Base-by-base conservation (phyloP, 2,329 filamentous ascomycete genomes). In the Akanthomyces dipterigenus region DNA sequence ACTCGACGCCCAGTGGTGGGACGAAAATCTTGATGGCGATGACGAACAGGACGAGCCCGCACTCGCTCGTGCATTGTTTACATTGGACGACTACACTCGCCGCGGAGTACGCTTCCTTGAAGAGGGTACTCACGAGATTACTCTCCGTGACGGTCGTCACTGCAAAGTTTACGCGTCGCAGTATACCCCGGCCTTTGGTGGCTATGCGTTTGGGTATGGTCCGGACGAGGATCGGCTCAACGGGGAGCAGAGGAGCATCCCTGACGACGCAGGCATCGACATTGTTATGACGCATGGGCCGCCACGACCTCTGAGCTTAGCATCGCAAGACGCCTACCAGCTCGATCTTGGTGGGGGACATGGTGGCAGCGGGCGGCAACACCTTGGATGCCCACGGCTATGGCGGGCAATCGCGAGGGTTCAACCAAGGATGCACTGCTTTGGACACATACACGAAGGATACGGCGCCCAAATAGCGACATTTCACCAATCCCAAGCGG, bases 111-210 rank as follows among this genome's bases (percentile, higher is more conserved):
- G 72, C 73, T 28, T 78, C 5, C 64, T 78, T 1, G 71, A 75
- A 7, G 73, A 79, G 64, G 75, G 77, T 2, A 70, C 63, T 8
- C 68, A 76, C 55, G 61, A 60, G 7, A 75, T 79, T 50, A 60
- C n/a, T 0, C 67, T 79, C 2, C 18, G 62, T 1, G 78, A 75
- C 61, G 73, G 76, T n/a, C 73, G 75, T 1, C 64, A 46, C 0
- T 64, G 78, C 18, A 75, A 62, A 6, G 65, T 78, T 22, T 79
- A 76, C 54, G 73, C 77, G 8, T 78, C 75, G 48, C 74, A 74
- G 12, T 74, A 71, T 55, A 78, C 75, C 0, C 75, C 76, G 24
- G 56, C 71, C 8, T 70, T 70, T 9, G 68, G 71, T n/a, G 60
- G 57, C 61, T 75, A 75, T 71, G 75, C 71, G 0, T 78, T 78